Conservation (phyloP, 108 stramenopile genomes). For the Cyclotella sp. region DNA sequence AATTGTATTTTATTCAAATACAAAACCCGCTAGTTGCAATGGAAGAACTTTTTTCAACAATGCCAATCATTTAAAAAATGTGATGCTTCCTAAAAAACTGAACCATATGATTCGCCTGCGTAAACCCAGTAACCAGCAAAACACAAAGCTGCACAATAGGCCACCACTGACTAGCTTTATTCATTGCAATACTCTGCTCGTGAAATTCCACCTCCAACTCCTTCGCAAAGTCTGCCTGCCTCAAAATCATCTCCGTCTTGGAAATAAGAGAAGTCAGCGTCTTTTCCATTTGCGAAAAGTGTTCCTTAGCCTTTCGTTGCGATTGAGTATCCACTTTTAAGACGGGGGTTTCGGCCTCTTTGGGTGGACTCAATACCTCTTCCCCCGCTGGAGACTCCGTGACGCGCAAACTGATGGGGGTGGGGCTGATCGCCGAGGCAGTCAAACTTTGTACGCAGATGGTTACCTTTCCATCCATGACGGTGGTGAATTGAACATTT, state of each 20-base stretch:
- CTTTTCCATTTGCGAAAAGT: conserved; percentile 75
- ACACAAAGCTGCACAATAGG: conserved; percentile 84
- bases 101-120: conserved; percentile 84
- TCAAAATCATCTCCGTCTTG: conserved; percentile 66
- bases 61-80: conserved; percentile 61
- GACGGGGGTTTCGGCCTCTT: conserved; percentile 11
- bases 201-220: conserved; percentile 81
- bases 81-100: conserved; percentile 79
- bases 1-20: too few species aligned
- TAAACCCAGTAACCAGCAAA: conserved; percentile 80
- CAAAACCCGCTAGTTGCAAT: neutral
- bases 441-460: conserved; percentile 52
- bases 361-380: conserved; percentile 35
- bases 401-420: conserved; percentile 40
- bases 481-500: conserved; percentile 42
- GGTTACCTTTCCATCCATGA: conserved; percentile 52
- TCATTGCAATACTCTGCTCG: conserved; percentile 74
- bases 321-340: conserved; percentile 40
- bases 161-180: conserved; percentile 83
- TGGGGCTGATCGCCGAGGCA: conserved; percentile 39
- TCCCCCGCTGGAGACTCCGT: conserved; percentile 45
- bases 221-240: conserved; percentile 77
- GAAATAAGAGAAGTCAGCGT: conserved; percentile 58
- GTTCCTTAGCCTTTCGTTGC: conserved; percentile 49
- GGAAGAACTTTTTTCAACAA: neutral